Evolutionary conservation across 169 alveolate species (phyloP), one percentile per base, ranked within the genome.

Genomic region (Perkinsus olseni): DNA sequence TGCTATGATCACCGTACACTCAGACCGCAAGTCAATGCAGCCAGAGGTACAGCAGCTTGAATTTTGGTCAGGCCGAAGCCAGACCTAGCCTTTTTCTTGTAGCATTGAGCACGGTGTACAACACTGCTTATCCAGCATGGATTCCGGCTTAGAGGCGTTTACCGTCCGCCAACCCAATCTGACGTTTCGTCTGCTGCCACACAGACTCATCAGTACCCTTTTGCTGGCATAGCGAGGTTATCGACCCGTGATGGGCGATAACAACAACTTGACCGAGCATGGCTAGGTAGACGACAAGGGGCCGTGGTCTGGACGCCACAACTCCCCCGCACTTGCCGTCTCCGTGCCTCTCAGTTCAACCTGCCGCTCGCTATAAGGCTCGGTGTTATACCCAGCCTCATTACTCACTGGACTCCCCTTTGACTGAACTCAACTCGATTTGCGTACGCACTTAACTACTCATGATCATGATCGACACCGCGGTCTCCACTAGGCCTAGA

Each of bases 111-210:
- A 93, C 92, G 95, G 94, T 74, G 94, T 51, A 92, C n/a, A 93
- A 91, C 96, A 91, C 93, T 93, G 95, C 95, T 0, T 92, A 92
- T 94, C 94, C 96, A 94, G 96, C 92, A 92, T 93, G 95, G 95
- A 91, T 93, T 93, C 93, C 91, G 96, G 74, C 95, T 94, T 93
- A 93, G 94, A n/a, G n/a, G n/a, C n/a, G n/a, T n/a, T n/a, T n/a
- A n/a, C n/a, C n/a, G 24, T 45, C 62, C 24, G 62, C 24, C 62
- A 17, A 10, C 62, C 17, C 24, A 45, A 45, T 17, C 62, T 45
- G 62, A 45, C 62, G 62, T 45, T 45, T 45, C 62, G 62, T 10
- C 17, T 17, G 17, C 62, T 45, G 62, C 62, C 62, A 45, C 62
- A 17, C 17, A 17, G 17, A 10, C 62, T 45, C 62, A 45, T 45